Percentiles rank a stretch among this genome's conserved stretches.
phyloP scores from a whole-genome alignment of 169 alveolate species.

The Theileria parva region DNA sequence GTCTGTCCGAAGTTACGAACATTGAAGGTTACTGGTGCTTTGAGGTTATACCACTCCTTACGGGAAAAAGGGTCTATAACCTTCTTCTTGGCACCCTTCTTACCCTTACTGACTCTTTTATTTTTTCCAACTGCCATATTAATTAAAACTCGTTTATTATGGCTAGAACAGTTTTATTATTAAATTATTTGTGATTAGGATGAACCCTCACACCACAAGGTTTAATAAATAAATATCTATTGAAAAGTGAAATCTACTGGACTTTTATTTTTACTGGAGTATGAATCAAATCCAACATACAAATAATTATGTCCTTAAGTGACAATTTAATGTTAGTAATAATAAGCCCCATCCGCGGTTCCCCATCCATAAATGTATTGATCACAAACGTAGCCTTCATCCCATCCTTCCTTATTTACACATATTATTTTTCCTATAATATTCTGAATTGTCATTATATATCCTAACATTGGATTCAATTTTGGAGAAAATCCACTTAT shows the following conservation, averaged over 20 bases:
- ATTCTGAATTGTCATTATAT: neutral
- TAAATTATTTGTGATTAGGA: neutral
- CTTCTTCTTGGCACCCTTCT: conserved; percentile 96
- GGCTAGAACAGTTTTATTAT: neutral
- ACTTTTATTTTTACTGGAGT: neutral
- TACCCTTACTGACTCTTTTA: conserved; percentile 93
- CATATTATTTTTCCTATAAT: neutral
- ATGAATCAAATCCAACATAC: neutral
- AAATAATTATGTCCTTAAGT: neutral
- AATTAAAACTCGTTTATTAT: neutral
- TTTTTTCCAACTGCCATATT: conserved; percentile 96
- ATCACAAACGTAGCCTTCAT: neutral
- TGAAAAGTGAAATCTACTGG: neutral
- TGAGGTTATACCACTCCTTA: conserved; percentile 96
- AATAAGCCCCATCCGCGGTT: neutral
- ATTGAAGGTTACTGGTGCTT: conserved; percentile 93
- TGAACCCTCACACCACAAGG: neutral
- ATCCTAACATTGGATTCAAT: neutral
- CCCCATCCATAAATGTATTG: neutral
- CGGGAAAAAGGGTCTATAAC: conserved; percentile 93
- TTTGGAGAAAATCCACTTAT: neutral
- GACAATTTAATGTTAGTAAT: neutral
- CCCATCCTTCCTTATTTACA: neutral
- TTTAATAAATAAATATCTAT: no score
- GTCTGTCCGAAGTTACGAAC: conserved; percentile 92